A percentile compares a stretch with the other conserved stretches of the same genome.
These are phyloP conservation scores for Debaryomycetaceae sp. DNA, from an alignment of 1,139 yeast genomes.

Conservation along the genomic window DNA sequence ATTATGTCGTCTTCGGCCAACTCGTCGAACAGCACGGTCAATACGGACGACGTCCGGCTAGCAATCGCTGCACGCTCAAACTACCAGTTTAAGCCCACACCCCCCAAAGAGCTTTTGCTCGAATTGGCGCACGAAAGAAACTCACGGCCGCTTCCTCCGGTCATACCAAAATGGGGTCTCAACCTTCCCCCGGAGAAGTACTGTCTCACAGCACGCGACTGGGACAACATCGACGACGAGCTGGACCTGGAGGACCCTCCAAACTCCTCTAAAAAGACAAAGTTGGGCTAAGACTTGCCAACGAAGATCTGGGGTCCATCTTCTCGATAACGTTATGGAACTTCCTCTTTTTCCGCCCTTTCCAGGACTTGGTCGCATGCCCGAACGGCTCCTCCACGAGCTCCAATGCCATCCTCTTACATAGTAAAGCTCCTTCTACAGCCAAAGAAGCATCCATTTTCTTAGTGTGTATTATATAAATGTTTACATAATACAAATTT, in stretches of 20 bases:
- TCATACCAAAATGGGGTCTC: conserved; percentile 88
- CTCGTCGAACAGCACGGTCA: conserved; percentile 38
- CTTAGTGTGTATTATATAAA: background rate
- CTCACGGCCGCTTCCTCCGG: conserved; percentile 85
- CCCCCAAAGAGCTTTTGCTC: conserved; percentile 85
- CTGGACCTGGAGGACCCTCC: conserved; percentile 20
- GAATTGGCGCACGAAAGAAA: conserved; percentile 92
- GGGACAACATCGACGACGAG: conserved; percentile 48
- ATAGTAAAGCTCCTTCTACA: too few relatives aligned
- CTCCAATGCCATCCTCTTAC: too few relatives aligned
- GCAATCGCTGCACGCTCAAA: conserved; percentile 93
- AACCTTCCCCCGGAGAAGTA: conserved; percentile 97
- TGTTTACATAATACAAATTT: background rate
- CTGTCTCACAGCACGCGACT: conserved; percentile 81
- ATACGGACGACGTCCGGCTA: conserved; percentile 85
- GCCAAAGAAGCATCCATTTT: too few relatives aligned
- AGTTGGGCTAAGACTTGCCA: background rate
- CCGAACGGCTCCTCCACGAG: too few relatives aligned
- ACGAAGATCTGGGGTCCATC: too few relatives aligned
- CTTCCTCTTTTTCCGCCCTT: too few relatives aligned
- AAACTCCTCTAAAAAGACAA: background rate
- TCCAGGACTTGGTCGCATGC: too few relatives aligned
- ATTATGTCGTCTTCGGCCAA: conserved; percentile 35
- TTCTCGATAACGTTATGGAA: too few relatives aligned
- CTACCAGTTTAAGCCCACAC: conserved; percentile 93